These are phyloP conservation scores for Trichoderma breve DNA, from an alignment of 2,329 filamentous ascomycete genomes.

Conservation along the genomic window DNA sequence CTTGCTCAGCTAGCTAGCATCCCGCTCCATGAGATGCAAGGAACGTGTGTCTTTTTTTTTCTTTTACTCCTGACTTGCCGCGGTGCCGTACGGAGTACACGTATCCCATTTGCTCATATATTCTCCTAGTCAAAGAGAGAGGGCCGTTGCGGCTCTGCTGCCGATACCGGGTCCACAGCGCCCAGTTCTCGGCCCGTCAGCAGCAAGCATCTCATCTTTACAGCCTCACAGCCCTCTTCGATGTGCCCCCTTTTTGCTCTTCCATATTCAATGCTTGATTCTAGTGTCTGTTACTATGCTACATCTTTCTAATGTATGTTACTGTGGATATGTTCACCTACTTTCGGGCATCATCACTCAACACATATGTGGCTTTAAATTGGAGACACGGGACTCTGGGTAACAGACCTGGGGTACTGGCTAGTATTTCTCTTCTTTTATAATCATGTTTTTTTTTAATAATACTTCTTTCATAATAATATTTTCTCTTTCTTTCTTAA, in stretches of 20 bases:
- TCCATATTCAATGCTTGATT: not conserved
- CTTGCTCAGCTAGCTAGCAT: not conserved
- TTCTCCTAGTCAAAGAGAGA: not conserved
- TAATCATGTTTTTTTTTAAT: not conserved
- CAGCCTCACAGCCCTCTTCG: not conserved
- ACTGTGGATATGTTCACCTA: not conserved
- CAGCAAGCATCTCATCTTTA: not conserved
- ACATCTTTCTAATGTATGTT: not conserved
- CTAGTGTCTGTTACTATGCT: not conserved
- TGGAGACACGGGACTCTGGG: not conserved
- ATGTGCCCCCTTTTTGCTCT: not conserved
- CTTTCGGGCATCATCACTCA: not conserved
- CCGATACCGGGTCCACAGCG: not conserved
- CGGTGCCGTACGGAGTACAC: not conserved
- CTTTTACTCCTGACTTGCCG: not conserved
- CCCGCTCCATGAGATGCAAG: conserved; percentile 1
- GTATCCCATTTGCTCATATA: conserved; percentile 3
- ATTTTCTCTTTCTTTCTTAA: not conserved
- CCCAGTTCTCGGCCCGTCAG: not conserved
- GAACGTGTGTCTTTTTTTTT: not conserved
- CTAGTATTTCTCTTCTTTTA: not conserved
- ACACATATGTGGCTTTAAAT: not conserved
- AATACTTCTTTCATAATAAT: not conserved
- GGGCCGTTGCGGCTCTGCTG: not conserved
- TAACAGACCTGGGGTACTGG: too few species aligned